Conservation (phyloP, 805 yeast species). For the Spathaspora gorwiae region DNA sequence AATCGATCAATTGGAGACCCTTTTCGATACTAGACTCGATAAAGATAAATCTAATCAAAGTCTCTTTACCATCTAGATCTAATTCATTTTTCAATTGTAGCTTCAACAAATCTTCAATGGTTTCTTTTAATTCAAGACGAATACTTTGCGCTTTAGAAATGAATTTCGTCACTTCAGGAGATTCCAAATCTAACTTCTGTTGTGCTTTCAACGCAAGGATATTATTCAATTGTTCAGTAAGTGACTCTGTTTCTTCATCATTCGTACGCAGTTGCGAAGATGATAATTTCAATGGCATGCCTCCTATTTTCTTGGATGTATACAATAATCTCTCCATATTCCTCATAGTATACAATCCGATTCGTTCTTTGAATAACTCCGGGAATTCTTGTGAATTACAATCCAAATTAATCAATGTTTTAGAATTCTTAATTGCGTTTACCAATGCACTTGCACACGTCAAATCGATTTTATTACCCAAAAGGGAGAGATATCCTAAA, state of each 20-base stretch:
- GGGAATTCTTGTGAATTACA: conserved; percentile 62
- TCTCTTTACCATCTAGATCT: conserved; percentile 69
- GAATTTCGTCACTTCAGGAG: conserved; percentile 27
- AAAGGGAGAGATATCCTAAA: conserved; percentile 63
- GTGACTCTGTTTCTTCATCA: conserved; percentile 9
- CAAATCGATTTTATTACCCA: conserved; percentile 59
- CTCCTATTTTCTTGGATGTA: conserved; percentile 31
- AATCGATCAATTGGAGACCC: conserved; percentile 41
- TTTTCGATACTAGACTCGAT: conserved; percentile 67
- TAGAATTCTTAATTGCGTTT: conserved; percentile 63
- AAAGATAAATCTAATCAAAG: conserved; percentile 61
- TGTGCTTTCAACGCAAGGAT: conserved; percentile 31
- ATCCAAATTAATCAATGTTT: conserved; percentile 62
- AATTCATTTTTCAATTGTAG: conserved; percentile 53
- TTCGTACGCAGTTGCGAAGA: conserved; percentile 1
- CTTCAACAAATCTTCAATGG: conserved; percentile 49
- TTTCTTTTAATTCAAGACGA: conserved; percentile 24
- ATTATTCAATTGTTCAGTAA: conserved; percentile 26
- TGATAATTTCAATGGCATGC: conserved; percentile 2
- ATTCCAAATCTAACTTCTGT: conserved; percentile 26
- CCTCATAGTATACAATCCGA: conserved; percentile 76
- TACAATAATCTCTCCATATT: conserved; percentile 65
- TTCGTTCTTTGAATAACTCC: conserved; percentile 57
- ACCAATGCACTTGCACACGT: conserved; percentile 62
- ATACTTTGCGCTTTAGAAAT: conserved; percentile 23